phyloP scores from a whole-genome alignment of 2,329 filamentous ascomycete genomes.

The Trichoderma simmonsii region DNA sequence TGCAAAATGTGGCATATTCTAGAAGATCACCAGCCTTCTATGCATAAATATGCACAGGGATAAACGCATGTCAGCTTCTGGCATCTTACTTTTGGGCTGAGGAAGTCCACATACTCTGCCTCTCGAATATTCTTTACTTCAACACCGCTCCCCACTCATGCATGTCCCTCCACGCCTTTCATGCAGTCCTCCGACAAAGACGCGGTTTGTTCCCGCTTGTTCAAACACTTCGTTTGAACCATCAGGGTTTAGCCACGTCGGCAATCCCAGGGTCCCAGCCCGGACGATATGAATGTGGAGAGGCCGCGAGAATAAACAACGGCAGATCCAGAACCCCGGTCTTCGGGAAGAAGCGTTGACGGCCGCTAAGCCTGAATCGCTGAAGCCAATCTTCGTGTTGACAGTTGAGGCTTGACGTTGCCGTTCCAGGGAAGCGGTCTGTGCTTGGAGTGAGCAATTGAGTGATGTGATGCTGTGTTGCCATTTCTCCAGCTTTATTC shows the following conservation, averaged over 20 bases:
- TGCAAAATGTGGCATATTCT: not conserved
- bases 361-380: not conserved
- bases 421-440: not conserved
- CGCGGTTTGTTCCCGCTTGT: not conserved
- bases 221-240: slow-evolving; percentile 1
- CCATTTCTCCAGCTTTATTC: not conserved
- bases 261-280: not conserved
- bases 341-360: not conserved
- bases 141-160: not conserved
- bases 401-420: not conserved
- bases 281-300: not conserved
- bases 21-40: not conserved
- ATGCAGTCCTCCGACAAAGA: not conserved
- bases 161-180: not conserved
- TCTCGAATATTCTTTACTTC: not conserved
- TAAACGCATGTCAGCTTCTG: not conserved
- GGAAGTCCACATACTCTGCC: not conserved
- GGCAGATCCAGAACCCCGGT: not conserved
- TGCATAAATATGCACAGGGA: not conserved
- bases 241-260: not conserved
- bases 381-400: not conserved
- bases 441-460: not conserved
- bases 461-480: not conserved
- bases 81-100: not conserved
- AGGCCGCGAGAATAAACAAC: not conserved